These are phyloP conservation scores for Aspergillus sparsus DNA, from an alignment of 495 filamentous ascomycete genomes.

Conservation along the genomic window DNA sequence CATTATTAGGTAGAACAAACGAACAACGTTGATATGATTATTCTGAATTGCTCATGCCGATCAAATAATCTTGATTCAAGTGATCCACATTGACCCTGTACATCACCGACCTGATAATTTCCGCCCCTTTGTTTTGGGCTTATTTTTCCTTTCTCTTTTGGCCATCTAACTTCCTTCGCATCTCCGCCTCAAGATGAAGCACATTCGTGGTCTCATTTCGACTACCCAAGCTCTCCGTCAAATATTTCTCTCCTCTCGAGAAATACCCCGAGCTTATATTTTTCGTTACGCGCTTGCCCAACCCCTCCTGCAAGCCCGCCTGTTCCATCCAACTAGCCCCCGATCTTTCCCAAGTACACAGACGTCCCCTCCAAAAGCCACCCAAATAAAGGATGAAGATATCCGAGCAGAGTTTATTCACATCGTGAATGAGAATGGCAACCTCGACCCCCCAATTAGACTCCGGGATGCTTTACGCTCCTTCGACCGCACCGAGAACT, in stretches of 20 bases:
- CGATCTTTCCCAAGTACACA: slow-evolving; percentile 10
- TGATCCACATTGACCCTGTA: too few relatives aligned
- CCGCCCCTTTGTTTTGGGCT: too few relatives aligned
- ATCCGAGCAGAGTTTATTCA: slow-evolving; percentile 56
- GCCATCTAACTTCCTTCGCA: too few relatives aligned
- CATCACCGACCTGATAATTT: too few relatives aligned
- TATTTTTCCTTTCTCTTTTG: too few relatives aligned
- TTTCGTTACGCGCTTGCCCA: slow-evolving; percentile 17
- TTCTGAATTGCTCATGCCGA: too few relatives aligned
- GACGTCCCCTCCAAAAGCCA: slow-evolving; percentile 13
- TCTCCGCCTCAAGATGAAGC: slow-evolving; percentile 33
- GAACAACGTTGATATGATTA: too few relatives aligned
- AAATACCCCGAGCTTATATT: slow-evolving; percentile 21
- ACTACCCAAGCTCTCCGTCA: slow-evolving; percentile 42
- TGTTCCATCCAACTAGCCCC: slow-evolving; percentile 21
- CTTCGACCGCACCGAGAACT: slow-evolving; percentile 52
- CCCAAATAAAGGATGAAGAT: slow-evolving; percentile 48
- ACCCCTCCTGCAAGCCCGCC: slow-evolving; percentile 18
- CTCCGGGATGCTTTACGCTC: slow-evolving; percentile 45
- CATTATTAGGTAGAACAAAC: too few relatives aligned
- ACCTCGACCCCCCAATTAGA: slow-evolving; percentile 46
- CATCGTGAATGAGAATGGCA: slow-evolving; percentile 53
- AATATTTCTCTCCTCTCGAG: slow-evolving; percentile 34
- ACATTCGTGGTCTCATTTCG: slow-evolving; percentile 41
- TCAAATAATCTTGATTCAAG: too few relatives aligned